A percentile compares a stretch with the other conserved stretches of the same genome.
These are phyloP conservation scores for Leccinum barrowsii DNA, from an alignment of 768 basidiomycete genomes.

Conservation along the genomic window DNA sequence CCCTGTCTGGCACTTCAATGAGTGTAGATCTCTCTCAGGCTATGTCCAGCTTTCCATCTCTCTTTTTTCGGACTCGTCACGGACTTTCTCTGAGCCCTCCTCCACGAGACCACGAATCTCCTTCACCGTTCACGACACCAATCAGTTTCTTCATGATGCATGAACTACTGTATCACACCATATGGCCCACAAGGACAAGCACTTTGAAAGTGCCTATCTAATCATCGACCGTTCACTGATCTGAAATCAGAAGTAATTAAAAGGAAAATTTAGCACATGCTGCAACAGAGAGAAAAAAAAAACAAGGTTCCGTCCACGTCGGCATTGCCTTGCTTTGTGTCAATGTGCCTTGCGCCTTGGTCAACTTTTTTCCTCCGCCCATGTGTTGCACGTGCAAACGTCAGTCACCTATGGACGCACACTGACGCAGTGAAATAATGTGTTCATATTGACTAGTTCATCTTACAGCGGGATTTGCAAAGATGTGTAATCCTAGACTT, in stretches of 20 bases:
- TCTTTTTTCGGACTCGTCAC: background rate
- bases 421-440: background rate
- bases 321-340: conserved; percentile 9
- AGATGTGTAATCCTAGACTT: background rate
- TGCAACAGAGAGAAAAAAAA: background rate
- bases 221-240: background rate
- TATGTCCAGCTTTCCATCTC: background rate
- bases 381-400: background rate
- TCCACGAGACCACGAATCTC: background rate
- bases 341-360: background rate
- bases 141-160: background rate
- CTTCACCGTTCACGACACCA: background rate
- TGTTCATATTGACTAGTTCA: background rate
- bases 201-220: background rate
- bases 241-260: background rate
- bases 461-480: background rate
- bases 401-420: background rate
- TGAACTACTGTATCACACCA: background rate
- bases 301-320: conserved; percentile 30
- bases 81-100: background rate
- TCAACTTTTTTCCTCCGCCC: background rate
- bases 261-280: background rate
- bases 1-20: background rate
- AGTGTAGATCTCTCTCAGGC: background rate
- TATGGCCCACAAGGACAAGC: background rate